phyloP scores from a whole-genome alignment of 208 protist species.

The Crithidia brevicula region DNA sequence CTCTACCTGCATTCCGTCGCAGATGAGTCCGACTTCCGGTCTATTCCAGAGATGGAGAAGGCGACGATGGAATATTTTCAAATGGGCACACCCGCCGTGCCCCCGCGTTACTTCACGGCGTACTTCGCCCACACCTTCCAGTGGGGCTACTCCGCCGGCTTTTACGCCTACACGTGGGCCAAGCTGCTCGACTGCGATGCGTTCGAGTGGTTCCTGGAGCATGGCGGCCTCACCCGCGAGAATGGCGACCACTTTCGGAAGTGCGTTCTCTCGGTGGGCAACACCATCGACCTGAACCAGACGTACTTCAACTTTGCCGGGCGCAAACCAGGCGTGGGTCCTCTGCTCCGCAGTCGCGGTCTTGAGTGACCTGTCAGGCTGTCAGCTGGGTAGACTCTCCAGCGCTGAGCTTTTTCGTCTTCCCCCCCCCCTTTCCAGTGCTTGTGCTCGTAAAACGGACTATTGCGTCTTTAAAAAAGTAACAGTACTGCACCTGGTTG shows the following conservation, averaged over 20 bases:
- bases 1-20: slow-evolving; percentile 59
- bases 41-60: slow-evolving; percentile 43
- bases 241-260: slow-evolving; percentile 73
- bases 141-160: slow-evolving; percentile 75
- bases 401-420: no score
- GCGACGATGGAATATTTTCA: slow-evolving; percentile 29
- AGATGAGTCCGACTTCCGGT: slow-evolving; percentile 31
- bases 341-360: slow-evolving; percentile 48
- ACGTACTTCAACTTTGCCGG: slow-evolving; percentile 52
- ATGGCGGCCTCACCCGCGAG: slow-evolving; percentile 52
- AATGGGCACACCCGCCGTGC: slow-evolving; percentile 27
- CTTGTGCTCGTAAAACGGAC: no score
- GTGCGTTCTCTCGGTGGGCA: slow-evolving; percentile 72
- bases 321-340: slow-evolving; percentile 34
- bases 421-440: no score
- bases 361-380: no score
- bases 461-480: no score
- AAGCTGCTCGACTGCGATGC: slow-evolving; percentile 71
- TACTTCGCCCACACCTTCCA: slow-evolving; percentile 80
- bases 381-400: no score
- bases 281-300: slow-evolving; percentile 52
- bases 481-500: no score
- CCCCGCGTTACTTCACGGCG: slow-evolving; percentile 52
- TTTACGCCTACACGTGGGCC: slow-evolving; percentile 81
- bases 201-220: slow-evolving; percentile 72